Evolutionary conservation across 495 filamentous ascomycete species (phyloP).

Genomic region (Penicillium daleae): DNA sequence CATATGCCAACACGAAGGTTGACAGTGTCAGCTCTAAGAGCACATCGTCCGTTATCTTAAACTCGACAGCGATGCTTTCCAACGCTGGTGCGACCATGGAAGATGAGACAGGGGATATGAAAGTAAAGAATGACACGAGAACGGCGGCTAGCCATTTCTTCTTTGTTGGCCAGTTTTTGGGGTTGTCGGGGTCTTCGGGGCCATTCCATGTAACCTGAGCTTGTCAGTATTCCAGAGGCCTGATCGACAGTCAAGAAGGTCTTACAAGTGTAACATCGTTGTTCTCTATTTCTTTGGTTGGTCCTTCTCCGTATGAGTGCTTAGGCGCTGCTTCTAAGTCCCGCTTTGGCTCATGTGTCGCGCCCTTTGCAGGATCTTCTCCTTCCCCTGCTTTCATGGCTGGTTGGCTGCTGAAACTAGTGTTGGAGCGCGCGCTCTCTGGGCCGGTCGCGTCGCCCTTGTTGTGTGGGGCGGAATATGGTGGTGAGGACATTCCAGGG

Average conservation of each 20-base stretch:
- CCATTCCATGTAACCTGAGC: background rate
- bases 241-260: background rate
- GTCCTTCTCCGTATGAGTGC: background rate
- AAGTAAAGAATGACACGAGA: slow-evolving; percentile 18
- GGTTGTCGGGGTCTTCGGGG: slow-evolving; percentile 5
- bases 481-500: background rate
- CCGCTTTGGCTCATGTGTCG: background rate
- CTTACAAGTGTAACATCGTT: background rate
- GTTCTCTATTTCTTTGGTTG: background rate
- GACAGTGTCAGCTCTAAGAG: slow-evolving; percentile 56
- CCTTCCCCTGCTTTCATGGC: background rate
- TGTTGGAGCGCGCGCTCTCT: background rate
- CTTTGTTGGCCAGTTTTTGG: slow-evolving; percentile 6
- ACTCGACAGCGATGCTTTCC: slow-evolving; percentile 51
- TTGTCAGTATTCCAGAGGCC: background rate
- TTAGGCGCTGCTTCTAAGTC: background rate
- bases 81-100: slow-evolving; percentile 70
- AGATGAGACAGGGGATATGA: slow-evolving; percentile 52
- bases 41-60: slow-evolving; percentile 52
- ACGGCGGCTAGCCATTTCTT: slow-evolving; percentile 3
- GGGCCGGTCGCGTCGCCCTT: background rate
- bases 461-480: background rate
- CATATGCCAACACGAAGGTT: slow-evolving; percentile 53
- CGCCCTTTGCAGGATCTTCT: background rate
- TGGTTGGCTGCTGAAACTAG: background rate